A percentile compares a stretch with the other conserved stretches of the same genome.
phyloP scores from a whole-genome alignment of 441 rosid genomes.

The Adansonia grandidieri region DNA sequence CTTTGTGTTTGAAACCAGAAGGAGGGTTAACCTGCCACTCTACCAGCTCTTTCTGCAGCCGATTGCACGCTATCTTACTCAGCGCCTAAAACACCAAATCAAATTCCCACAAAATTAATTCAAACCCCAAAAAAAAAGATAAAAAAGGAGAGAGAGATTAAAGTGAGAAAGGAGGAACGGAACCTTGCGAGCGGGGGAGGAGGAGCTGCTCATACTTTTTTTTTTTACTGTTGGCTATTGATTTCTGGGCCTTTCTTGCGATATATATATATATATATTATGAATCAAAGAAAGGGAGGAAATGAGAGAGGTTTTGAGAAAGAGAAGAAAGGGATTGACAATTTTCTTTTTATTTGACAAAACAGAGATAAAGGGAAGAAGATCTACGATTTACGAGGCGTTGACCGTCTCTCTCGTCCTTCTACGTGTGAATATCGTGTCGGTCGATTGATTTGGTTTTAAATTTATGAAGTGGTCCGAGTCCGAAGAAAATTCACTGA shows the following conservation, averaged over 20 bases:
- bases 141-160: neutral
- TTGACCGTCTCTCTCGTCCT: neutral
- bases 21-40: conserved; percentile 60
- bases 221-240: neutral
- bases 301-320: neutral
- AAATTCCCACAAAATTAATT: conserved; percentile 1
- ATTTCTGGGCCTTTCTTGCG: neutral
- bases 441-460: no score
- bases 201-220: conserved; percentile 46
- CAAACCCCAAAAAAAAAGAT: neutral
- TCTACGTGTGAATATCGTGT: neutral
- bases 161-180: conserved; percentile 25
- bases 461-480: no score
- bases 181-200: conserved; percentile 84
- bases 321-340: neutral
- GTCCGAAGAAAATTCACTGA: no score
- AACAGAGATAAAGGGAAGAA: no score
- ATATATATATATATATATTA: no score
- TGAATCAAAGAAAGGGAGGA: no score
- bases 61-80: conserved; percentile 24
- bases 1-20: conserved; percentile 37
- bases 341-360: neutral
- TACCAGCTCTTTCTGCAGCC: conserved; percentile 13
- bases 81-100: conserved; percentile 47
- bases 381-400: neutral